A percentile compares a stretch with the other conserved stretches of the same genome.
phyloP scores from a whole-genome alignment of 139 green algal genomes.

The Tetradesmus obliquus region DNA sequence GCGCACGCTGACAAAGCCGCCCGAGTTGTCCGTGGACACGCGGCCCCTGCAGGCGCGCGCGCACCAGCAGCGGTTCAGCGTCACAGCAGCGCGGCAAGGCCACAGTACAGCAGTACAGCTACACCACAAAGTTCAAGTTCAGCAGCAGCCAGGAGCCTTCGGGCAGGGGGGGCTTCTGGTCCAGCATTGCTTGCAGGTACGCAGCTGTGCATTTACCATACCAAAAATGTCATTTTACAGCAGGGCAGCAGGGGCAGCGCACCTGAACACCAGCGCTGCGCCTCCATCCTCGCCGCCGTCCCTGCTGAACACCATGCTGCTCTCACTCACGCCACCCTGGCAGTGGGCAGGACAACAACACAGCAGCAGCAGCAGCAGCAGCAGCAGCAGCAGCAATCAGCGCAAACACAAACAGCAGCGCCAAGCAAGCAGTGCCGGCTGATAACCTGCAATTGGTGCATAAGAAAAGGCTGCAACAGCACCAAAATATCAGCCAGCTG shows the following conservation, averaged over 20 bases:
- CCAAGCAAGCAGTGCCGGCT: background rate
- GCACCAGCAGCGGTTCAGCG: too few relatives aligned
- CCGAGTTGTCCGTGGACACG: constrained; percentile 88
- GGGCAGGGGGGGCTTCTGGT: too few relatives aligned
- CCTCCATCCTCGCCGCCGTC: constrained; percentile 71
- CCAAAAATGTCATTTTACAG: too few relatives aligned
- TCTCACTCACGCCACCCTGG: constrained; percentile 81
- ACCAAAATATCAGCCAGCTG: background rate
- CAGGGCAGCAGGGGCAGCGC: background rate
- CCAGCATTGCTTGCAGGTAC: too few relatives aligned
- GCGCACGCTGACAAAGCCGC: constrained; percentile 91
- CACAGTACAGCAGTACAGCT: too few relatives aligned
- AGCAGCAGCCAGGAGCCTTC: too few relatives aligned
- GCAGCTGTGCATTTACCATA: too few relatives aligned
- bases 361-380: constrained; percentile 40
- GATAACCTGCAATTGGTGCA: background rate
- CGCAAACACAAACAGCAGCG: background rate
- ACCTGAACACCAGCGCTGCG: constrained; percentile 73
- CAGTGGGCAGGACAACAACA: background rate
- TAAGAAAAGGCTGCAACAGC: background rate
- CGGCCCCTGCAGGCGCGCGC: constrained; percentile 61
- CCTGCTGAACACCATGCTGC: constrained; percentile 46
- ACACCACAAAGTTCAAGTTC: too few relatives aligned
- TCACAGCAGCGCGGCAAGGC: too few relatives aligned
- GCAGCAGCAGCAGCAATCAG: constrained; percentile 24